Conservation (phyloP, 73 alveolate species). For the Paraurostyla sp. region DNA sequence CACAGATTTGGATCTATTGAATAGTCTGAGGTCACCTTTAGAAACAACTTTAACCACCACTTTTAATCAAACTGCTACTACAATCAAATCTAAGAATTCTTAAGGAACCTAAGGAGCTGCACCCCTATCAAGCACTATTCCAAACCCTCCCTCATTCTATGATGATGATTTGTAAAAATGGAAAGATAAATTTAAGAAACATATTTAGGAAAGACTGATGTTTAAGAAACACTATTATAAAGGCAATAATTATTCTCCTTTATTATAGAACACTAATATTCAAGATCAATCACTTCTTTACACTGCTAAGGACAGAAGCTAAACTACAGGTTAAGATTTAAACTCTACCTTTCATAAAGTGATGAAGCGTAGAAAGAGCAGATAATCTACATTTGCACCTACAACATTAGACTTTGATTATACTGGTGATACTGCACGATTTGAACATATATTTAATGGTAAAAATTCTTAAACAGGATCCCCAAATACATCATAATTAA, state of each 20-base stretch:
- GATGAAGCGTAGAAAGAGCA: constrained; percentile 34
- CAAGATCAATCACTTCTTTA: background rate
- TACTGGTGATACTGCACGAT: constrained; percentile 50
- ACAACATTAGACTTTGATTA: constrained; percentile 43
- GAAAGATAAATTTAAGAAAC: constrained; percentile 44
- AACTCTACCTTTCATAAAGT: background rate
- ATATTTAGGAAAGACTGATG: constrained; percentile 35
- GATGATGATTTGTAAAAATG: constrained; percentile 43
- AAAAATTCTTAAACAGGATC: background rate
- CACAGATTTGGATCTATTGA: background rate
- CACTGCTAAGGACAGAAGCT: background rate
- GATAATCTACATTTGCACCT: constrained; percentile 51
- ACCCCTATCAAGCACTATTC: background rate
- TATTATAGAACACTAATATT: constrained; percentile 15
- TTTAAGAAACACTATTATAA: background rate
- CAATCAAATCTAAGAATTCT: background rate
- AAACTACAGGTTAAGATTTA: background rate
- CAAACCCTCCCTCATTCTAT: constrained; percentile 68
- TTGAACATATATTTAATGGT: constrained; percentile 42
- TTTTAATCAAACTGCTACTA: background rate
- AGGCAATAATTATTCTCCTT: background rate
- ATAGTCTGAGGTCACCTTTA: background rate
- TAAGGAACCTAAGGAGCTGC: background rate
- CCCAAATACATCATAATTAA: constrained; percentile 13
- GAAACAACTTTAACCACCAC: background rate